Evolutionary conservation across 176 grass and related monocot genomes (phyloP), one percentile per base, ranked within the genome.

Genomic region (Aegilops umbellulata): DNA sequence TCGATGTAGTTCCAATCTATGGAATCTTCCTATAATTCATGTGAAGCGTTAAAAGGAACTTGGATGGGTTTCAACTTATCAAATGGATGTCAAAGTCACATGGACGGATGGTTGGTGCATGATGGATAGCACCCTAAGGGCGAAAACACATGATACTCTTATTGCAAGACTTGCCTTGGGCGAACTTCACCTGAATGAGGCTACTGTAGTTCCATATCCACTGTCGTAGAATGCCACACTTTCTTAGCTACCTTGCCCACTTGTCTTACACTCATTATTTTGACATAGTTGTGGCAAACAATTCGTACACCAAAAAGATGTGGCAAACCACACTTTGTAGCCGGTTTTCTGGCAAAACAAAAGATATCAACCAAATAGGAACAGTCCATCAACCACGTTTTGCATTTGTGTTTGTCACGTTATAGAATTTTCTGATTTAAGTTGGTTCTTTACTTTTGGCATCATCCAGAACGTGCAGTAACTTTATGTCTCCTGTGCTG

Each of bases 401-500:
- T 34, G 5, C 60, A 34, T 79, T 78, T 80, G 65, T 82, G 20
- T 65, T 58, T 60, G 27, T 62, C 74, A 15, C 14, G 61, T 22
- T 75, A 20, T 70, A 74, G 46, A 53, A 47, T 60, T 22, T 88
- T 82, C 41, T 76, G 77, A 26, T 79, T 4, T 88, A 36, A 65
- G 80, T 15, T 69, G 22, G 20, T 17, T 63, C 20, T 80, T 74
- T 81, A 65, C n/a, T 78, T 78, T 51, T 53, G 4, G 34, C 55
- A 42, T 34, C 57, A 49, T 84, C 72, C 27, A 10, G 17, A 61
- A 71, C 27, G 19, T 17, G 44, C 26, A 77, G 22, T 79, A 10
- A 83, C 58, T 65, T 86, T 81, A 69, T 74, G 25, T 85, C 51
- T 81, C 80, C 32, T 92, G 55, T 88, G 68, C 69, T 86, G 72